Percentiles rank a stretch among this genome's conserved stretches.
phyloP scores from a whole-genome alignment of 208 protist species.

The Acanthamoeba castellanii region DNA sequence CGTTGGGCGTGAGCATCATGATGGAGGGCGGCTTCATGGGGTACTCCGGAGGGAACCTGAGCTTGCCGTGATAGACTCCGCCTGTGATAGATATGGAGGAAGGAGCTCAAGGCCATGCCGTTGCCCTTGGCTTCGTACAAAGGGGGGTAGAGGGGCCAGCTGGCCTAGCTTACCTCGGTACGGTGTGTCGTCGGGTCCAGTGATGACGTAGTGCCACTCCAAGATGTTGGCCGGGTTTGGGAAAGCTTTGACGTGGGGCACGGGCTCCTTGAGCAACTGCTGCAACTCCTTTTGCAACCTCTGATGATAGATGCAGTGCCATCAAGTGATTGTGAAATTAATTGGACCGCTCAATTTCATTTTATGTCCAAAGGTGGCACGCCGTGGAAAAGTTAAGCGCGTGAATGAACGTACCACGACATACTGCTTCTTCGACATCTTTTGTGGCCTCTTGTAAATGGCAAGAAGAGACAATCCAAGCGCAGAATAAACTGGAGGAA shows the following conservation, averaged over 20 bases:
- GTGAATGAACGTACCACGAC: not conserved
- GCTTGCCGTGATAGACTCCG: slow-evolving; percentile 83
- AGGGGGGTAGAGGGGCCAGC: not conserved
- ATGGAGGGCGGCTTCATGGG: slow-evolving; percentile 85
- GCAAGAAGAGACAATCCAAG: too few species aligned
- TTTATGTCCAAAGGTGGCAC: not conserved
- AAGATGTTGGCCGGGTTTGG: slow-evolving; percentile 73
- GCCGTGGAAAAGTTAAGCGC: not conserved
- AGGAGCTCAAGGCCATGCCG: not conserved
- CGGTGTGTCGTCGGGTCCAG: slow-evolving; percentile 55
- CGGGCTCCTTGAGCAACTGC: slow-evolving; percentile 65
- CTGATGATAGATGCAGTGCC: not conserved
- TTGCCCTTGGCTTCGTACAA: too few species aligned
- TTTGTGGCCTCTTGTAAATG: not conserved
- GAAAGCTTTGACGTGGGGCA: slow-evolving; percentile 63
- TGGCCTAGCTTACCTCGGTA: slow-evolving; percentile 40
- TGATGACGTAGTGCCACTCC: slow-evolving; percentile 77
- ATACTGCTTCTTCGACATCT: slow-evolving; percentile 38
- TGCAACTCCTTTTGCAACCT: slow-evolving; percentile 67
- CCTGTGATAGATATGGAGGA: slow-evolving; percentile 6
- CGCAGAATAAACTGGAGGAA: too few species aligned
- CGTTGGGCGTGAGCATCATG: slow-evolving; percentile 85
- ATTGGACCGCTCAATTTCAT: slow-evolving; percentile 6
- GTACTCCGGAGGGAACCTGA: slow-evolving; percentile 83
- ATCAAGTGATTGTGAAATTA: not conserved